Evolutionary conservation across 2,329 filamentous ascomycete genomes (phyloP).

Genomic region (Paecilomyces sp.): DNA sequence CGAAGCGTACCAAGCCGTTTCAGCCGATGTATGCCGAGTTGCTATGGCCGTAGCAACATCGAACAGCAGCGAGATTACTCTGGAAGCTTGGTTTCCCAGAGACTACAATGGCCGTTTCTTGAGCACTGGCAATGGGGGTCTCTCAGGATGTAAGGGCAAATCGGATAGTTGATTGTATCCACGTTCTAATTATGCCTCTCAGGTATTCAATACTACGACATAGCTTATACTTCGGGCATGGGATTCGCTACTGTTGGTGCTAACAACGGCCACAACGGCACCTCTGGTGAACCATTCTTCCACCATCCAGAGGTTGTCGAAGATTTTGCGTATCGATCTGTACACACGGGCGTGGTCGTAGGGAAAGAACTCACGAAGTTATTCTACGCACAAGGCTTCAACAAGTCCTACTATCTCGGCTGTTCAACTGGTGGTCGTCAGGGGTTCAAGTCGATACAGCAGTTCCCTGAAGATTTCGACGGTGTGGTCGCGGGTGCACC

Average conservation of each 20-base stretch:
- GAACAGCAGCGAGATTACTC: slow-evolving; percentile 37
- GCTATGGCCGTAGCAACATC: slow-evolving; percentile 37
- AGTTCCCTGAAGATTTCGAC: slow-evolving; percentile 30
- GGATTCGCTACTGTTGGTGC: slow-evolving; percentile 36
- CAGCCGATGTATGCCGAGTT: slow-evolving; percentile 30
- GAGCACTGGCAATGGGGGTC: slow-evolving; percentile 43
- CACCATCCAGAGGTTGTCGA: slow-evolving; percentile 33
- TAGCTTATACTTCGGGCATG: slow-evolving; percentile 27
- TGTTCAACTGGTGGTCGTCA: slow-evolving; percentile 44
- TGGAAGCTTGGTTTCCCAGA: slow-evolving; percentile 43
- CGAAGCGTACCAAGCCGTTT: not conserved
- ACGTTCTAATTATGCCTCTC: not conserved
- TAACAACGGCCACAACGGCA: slow-evolving; percentile 40
- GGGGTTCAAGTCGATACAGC: slow-evolving; percentile 38
- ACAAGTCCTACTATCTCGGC: slow-evolving; percentile 15
- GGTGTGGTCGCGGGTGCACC: slow-evolving; percentile 38
- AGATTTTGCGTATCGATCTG: slow-evolving; percentile 30
- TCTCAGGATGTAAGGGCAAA: slow-evolving; percentile 12
- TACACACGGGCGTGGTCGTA: slow-evolving; percentile 2
- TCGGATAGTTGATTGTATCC: not conserved
- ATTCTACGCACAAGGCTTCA: slow-evolving; percentile 25
- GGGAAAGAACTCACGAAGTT: slow-evolving; percentile 23
- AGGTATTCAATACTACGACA: slow-evolving; percentile 32
- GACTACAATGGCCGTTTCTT: slow-evolving; percentile 42
- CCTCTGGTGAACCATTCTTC: slow-evolving; percentile 31